Conservation (phyloP, 352 stramenopile species). For the Aphanomyces cochlioides region DNA sequence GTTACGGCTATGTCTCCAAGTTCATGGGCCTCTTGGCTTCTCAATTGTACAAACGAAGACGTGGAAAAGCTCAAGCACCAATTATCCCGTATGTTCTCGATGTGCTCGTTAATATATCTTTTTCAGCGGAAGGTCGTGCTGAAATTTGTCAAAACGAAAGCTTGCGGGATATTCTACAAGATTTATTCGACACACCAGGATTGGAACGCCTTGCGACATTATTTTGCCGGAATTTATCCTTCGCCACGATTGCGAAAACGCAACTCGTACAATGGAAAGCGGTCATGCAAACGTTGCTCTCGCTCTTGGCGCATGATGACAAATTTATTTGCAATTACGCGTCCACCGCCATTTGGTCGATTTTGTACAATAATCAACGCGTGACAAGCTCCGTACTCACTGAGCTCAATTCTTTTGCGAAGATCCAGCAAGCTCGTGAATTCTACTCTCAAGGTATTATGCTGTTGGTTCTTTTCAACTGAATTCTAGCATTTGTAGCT, state of each 20-base stretch:
- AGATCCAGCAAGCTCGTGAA: background rate
- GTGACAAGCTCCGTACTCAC: background rate
- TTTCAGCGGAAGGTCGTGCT: background rate
- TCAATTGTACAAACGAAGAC: background rate
- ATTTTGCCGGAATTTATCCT: conserved; percentile 9
- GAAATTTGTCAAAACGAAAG: background rate
- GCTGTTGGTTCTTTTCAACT: background rate
- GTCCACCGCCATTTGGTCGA: conserved; percentile 5
- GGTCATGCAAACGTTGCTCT: background rate
- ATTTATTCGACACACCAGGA: background rate
- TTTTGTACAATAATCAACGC: conserved; percentile 23
- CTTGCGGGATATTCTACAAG: conserved; percentile 3
- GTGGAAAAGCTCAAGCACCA: background rate
- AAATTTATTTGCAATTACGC: conserved; percentile 1
- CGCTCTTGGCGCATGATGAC: background rate
- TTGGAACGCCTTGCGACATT: background rate
- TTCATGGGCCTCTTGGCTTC: background rate
- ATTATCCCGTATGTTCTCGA: background rate
- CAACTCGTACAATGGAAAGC: conserved; percentile 11
- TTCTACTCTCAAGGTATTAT: background rate
- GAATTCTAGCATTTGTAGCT: background rate
- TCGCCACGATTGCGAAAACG: conserved; percentile 6
- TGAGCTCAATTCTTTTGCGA: background rate
- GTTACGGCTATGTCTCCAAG: conserved; percentile 12
- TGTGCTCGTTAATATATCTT: conserved; percentile 13